phyloP scores from a whole-genome alignment of 257 asterid species.

The Gardenia jasminoides region DNA sequence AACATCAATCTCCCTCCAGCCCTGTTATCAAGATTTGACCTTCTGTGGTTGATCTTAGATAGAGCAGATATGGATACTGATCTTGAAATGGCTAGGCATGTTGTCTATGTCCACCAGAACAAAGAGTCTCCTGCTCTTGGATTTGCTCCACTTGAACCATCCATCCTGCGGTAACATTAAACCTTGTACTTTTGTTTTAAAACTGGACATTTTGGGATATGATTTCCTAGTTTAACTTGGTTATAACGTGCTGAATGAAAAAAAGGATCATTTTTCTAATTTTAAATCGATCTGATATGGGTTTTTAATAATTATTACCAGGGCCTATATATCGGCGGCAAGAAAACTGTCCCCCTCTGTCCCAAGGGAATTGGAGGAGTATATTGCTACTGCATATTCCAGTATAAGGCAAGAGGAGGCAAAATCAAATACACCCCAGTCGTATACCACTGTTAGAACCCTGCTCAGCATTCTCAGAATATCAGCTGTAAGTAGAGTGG shows the following conservation, averaged over 20 bases:
- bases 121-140: conserved; percentile 98
- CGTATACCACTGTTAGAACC: conserved; percentile 79
- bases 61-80: conserved; percentile 98
- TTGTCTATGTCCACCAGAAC: conserved; percentile 93
- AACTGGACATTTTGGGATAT: background rate
- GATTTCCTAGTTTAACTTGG: background rate
- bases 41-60: conserved; percentile 93
- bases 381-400: conserved; percentile 88
- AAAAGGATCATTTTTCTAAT: background rate
- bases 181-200: background rate
- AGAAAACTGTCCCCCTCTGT: conserved; percentile 78
- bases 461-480: conserved; percentile 84
- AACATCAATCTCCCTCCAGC: conserved; percentile 99
- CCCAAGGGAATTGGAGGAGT: conserved; percentile 89
- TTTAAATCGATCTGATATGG: background rate
- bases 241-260: background rate
- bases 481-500: conserved; percentile 64
- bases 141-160: conserved; percentile 94
- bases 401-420: conserved; percentile 99
- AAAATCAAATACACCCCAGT: conserved; percentile 79
- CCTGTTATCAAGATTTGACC: conserved; percentile 95
- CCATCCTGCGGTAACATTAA: conserved; percentile 71
- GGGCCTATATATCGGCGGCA: conserved; percentile 97
- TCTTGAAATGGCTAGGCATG: conserved; percentile 98
- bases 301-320: conserved; percentile 31